These are phyloP conservation scores for Dipteronia dyeriana DNA, from an alignment of 345 rosid genomes.

Conservation along the genomic window DNA sequence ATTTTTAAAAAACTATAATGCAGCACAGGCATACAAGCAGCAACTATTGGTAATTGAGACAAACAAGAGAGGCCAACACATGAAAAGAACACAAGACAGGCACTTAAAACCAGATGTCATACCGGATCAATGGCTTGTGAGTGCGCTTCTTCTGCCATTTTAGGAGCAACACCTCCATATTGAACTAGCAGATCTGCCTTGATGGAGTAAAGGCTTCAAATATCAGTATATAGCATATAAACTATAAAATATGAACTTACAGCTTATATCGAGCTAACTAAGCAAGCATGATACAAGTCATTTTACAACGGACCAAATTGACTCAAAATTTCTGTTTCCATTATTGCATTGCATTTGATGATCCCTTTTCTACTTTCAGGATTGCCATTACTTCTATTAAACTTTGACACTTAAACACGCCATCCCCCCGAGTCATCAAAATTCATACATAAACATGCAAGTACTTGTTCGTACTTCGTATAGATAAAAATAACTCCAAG, in stretches of 20 bases:
- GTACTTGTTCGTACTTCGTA: too few species aligned
- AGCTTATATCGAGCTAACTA: not conserved
- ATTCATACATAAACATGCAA: too few species aligned
- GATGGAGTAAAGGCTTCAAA: conserved; percentile 9
- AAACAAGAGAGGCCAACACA: not conserved
- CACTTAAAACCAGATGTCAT: conserved; percentile 9
- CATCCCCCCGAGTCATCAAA: too few species aligned
- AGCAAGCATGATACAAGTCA: not conserved
- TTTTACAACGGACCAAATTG: not conserved
- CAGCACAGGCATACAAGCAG: not conserved
- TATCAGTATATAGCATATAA: conserved; percentile 17
- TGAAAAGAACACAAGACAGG: not conserved
- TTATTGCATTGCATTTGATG: not conserved
- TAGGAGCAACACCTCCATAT: conserved; percentile 96
- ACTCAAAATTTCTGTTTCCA: not conserved
- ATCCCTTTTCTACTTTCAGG: not conserved
- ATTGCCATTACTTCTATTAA: too few species aligned
- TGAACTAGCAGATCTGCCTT: conserved; percentile 87
- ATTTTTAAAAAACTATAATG: not conserved
- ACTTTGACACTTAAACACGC: too few species aligned
- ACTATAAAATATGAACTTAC: too few species aligned
- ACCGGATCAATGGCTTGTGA: conserved; percentile 80
- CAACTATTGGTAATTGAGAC: not conserved
- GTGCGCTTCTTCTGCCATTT: conserved; percentile 95
- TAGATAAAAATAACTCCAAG: too few species aligned